Evolutionary conservation across 179 eudicot genomes (phyloP), one percentile per base, ranked within the genome.

Genomic region (Gypsophila paniculata): DNA sequence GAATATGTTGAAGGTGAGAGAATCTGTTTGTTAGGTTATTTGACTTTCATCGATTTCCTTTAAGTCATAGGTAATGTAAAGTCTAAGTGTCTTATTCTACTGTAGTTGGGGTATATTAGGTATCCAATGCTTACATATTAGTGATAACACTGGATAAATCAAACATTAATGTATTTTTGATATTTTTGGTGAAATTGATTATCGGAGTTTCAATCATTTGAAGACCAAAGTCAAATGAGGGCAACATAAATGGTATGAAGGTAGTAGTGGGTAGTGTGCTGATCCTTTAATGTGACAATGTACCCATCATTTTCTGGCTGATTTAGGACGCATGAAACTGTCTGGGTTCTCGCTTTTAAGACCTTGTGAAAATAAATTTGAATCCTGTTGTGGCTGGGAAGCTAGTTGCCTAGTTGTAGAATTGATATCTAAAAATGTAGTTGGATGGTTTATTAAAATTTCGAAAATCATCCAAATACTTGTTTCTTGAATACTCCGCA

Each of bases 1-100:
- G 81, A 88, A 89, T 76, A 86, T 94, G 90, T 71, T 88, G 69
- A 91, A 94, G 99, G 99, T 90, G 49, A 52, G 61, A 81, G 54
- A 55, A 57, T 72, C 48, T 62, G 57, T 68, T 42, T 14, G 57
- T 68, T 42, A 10, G 21, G 36, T 68, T 49, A 15, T 64, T 17
- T 46, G 51, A 69, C 61, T 21, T 42, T 8, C 59, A 25, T 68
- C 49, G 1, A 48, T 26, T 18, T 26, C 12, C 25, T 39, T 39
- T 48, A 26, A 14, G 26, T 51, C 70, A 44, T 68, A 51, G 23
- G 17, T 51, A 59, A 68, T 44, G 23, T 63, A 22, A 11, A 53
- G 22, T 19, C 25, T 38, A n/a, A n/a, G n/a, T n/a, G n/a, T n/a
- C n/a, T n/a, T n/a, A n/a, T n/a, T n/a, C n/a, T n/a, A n/a, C n/a